Evolutionary conservation across 139 green algal genomes (phyloP).

Genomic region (Picochlorum sp.): DNA sequence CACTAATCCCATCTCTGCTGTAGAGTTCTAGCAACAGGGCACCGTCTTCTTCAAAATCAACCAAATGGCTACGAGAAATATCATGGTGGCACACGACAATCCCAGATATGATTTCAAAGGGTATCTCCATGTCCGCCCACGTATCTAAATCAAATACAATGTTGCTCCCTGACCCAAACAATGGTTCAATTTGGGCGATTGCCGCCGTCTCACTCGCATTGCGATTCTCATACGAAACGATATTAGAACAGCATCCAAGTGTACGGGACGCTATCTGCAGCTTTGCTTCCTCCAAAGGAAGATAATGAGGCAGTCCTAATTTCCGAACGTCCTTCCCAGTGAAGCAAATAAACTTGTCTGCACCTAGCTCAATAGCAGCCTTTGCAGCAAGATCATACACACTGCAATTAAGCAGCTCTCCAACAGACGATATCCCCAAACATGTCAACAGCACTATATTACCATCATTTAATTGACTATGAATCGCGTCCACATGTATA

Average conservation of each 20-base stretch:
- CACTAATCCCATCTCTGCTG: slow-evolving; percentile 60
- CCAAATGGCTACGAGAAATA: slow-evolving; percentile 67
- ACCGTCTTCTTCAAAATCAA: slow-evolving; percentile 64
- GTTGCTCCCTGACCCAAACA: slow-evolving; percentile 12
- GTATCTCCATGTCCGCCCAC: slow-evolving; percentile 36
- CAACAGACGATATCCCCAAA: slow-evolving; percentile 50
- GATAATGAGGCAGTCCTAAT: slow-evolving; percentile 60
- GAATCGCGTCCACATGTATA: slow-evolving; percentile 64
- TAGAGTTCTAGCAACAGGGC: slow-evolving; percentile 91
- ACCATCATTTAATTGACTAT: slow-evolving; percentile 63
- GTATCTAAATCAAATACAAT: slow-evolving; percentile 38
- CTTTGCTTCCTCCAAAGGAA: slow-evolving; percentile 60
- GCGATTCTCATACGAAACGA: not conserved
- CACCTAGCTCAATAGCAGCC: slow-evolving; percentile 56
- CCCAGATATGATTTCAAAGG: slow-evolving; percentile 30
- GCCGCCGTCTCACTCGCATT: not conserved
- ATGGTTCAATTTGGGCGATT: not conserved
- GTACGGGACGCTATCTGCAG: slow-evolving; percentile 28
- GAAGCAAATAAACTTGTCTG: slow-evolving; percentile 92
- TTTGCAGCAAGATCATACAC: slow-evolving; percentile 71
- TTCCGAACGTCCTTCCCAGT: slow-evolving; percentile 52
- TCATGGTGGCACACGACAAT: slow-evolving; percentile 44
- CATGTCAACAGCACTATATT: slow-evolving; percentile 88
- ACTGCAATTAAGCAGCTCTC: slow-evolving; percentile 96
- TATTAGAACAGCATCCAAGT: not conserved